Evolutionary conservation across 2,329 filamentous ascomycete species (phyloP), one percentile per base, ranked within the genome.

Genomic region (Botryosphaeria dothidea): DNA sequence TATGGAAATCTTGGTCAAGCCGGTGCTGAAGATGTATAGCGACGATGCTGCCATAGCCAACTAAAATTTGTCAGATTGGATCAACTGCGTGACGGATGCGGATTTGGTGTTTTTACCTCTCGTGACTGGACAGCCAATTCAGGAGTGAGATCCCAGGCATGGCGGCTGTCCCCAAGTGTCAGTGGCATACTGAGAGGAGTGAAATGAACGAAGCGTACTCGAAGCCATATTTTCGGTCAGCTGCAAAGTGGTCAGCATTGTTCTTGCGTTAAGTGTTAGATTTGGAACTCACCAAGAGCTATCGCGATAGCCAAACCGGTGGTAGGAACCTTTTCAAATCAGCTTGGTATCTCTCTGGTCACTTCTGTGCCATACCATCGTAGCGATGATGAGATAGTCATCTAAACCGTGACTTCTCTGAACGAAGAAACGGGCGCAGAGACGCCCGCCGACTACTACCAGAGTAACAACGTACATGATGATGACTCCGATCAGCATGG

Each of bases 1-100:
- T 15, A 77, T 75, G 13, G 73, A 75, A 19, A 76, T 69, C 48
- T 77, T 77, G 60, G 74, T 69, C 2, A 75, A 54, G 1, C 73
- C 73, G 1, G 72, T 69, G 2, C 67, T 69, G 8, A 68, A 21
- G 60, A 72, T 73, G 57, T 75, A 77, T 9, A 69, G 62, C 19
- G 66, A 68, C 48, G 74, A 68, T 5, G 71, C 68, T 7, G 69
- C 69, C 31, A 76, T 58, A 2, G 75, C 65, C 15, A 58, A 19
- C 54, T 58, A 43, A n/a, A 13, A 43, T 9, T n/a, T 23, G 54
- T 58, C 27, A 58, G 36, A 43, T 25, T 43, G 23, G 8, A 27
- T 21, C 31, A 34, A 11, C 3, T 27, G 13, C 27, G 36, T 11
- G 9, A 13, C 13, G 54, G 25, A 23, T 41, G 4, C 15, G 27